These are phyloP conservation scores for Candida bentonensis DNA, from an alignment of 805 yeast genomes.

Conservation along the genomic window DNA sequence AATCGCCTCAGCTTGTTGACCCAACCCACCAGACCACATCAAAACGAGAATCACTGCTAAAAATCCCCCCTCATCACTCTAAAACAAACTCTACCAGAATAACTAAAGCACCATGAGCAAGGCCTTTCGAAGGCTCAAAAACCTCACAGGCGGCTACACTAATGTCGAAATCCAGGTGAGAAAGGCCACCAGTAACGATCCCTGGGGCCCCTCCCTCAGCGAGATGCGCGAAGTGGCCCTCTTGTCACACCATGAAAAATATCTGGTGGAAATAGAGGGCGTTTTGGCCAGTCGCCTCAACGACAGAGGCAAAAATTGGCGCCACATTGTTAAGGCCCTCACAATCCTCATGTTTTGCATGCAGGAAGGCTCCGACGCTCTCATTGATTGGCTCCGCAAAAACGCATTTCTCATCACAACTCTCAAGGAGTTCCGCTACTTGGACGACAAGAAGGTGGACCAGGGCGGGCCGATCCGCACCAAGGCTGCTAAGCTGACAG, in stretches of 20 bases:
- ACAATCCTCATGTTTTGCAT: slow-evolving; percentile 14
- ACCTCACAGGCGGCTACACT: slow-evolving; percentile 5
- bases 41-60: too few relatives aligned
- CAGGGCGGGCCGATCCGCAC: slow-evolving; percentile 21
- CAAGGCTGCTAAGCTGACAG: slow-evolving; percentile 16
- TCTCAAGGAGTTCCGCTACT: slow-evolving; percentile 7
- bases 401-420: slow-evolving; percentile 5
- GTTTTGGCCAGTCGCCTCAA: slow-evolving; percentile 12
- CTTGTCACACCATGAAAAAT: slow-evolving; percentile 8
- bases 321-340: slow-evolving; percentile 15
- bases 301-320: slow-evolving; percentile 14
- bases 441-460: slow-evolving; percentile 16
- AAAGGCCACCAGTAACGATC: slow-evolving; percentile 12
- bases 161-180: slow-evolving; percentile 10
- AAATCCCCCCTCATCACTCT: too few relatives aligned
- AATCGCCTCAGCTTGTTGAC: too few relatives aligned
- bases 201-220: slow-evolving; percentile 12
- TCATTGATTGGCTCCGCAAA: slow-evolving; percentile 10
- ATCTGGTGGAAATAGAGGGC: slow-evolving; percentile 8
- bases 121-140: slow-evolving; percentile 1
- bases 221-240: slow-evolving; percentile 12
- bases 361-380: slow-evolving; percentile 12
- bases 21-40: too few relatives aligned
- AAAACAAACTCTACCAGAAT: too few relatives aligned
- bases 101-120: not conserved